These are phyloP conservation scores for Rhytidiadelphus loreus DNA, from an alignment of 225 moss, liverwort and hornwort genomes.

Conservation along the genomic window DNA sequence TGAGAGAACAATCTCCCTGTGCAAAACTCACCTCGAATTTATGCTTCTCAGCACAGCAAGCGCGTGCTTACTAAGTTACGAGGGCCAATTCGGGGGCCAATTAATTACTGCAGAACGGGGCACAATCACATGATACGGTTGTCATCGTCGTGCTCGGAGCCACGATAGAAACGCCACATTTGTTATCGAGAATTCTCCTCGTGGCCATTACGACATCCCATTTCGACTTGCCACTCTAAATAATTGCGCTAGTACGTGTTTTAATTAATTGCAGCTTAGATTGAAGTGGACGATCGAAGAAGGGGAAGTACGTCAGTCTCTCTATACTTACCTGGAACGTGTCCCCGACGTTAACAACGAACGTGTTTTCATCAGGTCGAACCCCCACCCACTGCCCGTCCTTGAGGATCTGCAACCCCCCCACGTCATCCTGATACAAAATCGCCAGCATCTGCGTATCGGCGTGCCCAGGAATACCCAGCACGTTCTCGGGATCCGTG, in stretches of 20 bases:
- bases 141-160: not conserved
- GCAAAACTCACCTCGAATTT: not conserved
- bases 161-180: not conserved
- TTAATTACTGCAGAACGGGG: not conserved
- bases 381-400: constrained; percentile 33
- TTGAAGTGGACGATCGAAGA: not conserved
- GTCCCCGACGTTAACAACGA: constrained; percentile 46
- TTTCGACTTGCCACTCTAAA: not conserved
- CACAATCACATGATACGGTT: not conserved
- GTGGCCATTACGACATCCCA: not conserved
- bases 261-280: not conserved
- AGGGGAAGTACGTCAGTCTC: not conserved
- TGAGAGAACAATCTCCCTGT: not conserved
- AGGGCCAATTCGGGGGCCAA: too few species aligned
- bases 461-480: constrained; percentile 15
- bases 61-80: not conserved
- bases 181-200: not conserved
- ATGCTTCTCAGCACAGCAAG: not conserved
- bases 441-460: constrained; percentile 26
- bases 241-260: too few species aligned
- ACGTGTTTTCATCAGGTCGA: constrained; percentile 10
- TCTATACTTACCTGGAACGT: constrained; percentile 5
- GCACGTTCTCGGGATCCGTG: constrained; percentile 2
- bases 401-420: constrained; percentile 31
- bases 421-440: constrained; percentile 26